A percentile compares a stretch with the other conserved stretches of the same genome.
Evolutionary conservation across 1,284 basidiomycete genomes (phyloP).

Genomic region (Salmacisia buchloeana): DNA sequence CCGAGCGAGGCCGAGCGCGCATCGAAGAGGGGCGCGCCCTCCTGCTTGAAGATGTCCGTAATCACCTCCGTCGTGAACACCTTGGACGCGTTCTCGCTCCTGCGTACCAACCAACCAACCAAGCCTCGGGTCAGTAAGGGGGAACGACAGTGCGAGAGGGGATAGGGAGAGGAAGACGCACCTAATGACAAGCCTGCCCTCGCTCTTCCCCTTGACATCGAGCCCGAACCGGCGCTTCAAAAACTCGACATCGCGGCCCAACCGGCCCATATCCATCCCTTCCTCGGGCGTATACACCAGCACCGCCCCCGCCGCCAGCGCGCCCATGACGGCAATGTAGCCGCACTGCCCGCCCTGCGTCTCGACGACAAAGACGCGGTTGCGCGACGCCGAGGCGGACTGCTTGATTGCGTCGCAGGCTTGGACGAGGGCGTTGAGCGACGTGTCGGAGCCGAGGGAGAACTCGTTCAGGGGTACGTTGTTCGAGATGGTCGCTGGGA

Average conservation of each 20-base stretch:
- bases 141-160: background rate
- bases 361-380: constrained; percentile 94
- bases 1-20: constrained; percentile 87
- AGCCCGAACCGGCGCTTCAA: constrained; percentile 77
- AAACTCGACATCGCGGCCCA: constrained; percentile 82
- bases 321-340: constrained; percentile 90
- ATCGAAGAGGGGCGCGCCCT: constrained; percentile 86
- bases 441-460: constrained; percentile 89
- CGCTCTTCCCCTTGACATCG: constrained; percentile 80
- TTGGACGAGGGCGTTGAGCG: constrained; percentile 91
- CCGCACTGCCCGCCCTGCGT: constrained; percentile 96
- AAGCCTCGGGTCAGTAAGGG: too few species aligned
- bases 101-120: too few species aligned
- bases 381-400: constrained; percentile 87
- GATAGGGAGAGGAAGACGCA: constrained; percentile 40
- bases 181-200: constrained; percentile 88
- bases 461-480: constrained; percentile 97
- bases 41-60: constrained; percentile 88
- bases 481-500: constrained; percentile 82
- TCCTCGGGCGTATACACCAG: constrained; percentile 90
- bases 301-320: constrained; percentile 84
- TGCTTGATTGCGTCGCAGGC: constrained; percentile 98
- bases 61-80: constrained; percentile 90
- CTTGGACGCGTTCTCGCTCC: constrained; percentile 69
- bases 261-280: constrained; percentile 74